phyloP scores from a whole-genome alignment of 1,284 basidiomycete genomes.

The Pseudozyma flocculosa region DNA sequence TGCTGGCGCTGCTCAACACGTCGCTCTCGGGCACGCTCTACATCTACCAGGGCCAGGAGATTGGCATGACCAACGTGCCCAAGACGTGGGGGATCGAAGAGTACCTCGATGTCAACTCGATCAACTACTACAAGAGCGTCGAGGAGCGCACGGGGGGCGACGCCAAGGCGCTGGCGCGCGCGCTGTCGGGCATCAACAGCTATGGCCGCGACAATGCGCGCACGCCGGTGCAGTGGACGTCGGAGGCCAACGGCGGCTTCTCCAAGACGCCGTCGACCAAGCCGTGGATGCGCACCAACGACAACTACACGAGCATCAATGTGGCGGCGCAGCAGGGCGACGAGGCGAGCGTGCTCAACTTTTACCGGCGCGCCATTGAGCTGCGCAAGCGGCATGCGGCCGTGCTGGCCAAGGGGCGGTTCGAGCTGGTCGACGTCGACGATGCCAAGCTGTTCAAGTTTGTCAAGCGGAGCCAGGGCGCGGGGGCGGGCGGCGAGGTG shows the following conservation, averaged over 20 bases:
- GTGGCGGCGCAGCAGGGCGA: slow-evolving; percentile 64
- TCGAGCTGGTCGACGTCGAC: slow-evolving; percentile 61
- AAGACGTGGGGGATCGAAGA: slow-evolving; percentile 70
- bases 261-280: slow-evolving; percentile 61
- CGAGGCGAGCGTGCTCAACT: slow-evolving; percentile 64
- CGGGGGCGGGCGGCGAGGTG: slow-evolving; percentile 58
- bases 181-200: slow-evolving; percentile 62
- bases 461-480: slow-evolving; percentile 59
- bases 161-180: slow-evolving; percentile 58
- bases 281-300: slow-evolving; percentile 77
- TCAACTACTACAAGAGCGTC: slow-evolving; percentile 38
- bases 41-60: slow-evolving; percentile 68
- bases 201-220: slow-evolving; percentile 73
- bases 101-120: slow-evolving; percentile 34
- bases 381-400: slow-evolving; percentile 65
- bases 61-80: slow-evolving; percentile 72
- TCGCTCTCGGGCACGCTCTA: slow-evolving; percentile 70
- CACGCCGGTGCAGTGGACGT: slow-evolving; percentile 71
- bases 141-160: slow-evolving; percentile 19
- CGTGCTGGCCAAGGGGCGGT: slow-evolving; percentile 66
- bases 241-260: slow-evolving; percentile 67
- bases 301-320: slow-evolving; percentile 70
- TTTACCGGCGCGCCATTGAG: slow-evolving; percentile 66
- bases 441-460: slow-evolving; percentile 67
- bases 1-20: slow-evolving; percentile 68